Evolutionary conservation across 2,329 filamentous ascomycete genomes (phyloP), one percentile per base, ranked within the genome.

Genomic region (Cladosporium colombiae): DNA sequence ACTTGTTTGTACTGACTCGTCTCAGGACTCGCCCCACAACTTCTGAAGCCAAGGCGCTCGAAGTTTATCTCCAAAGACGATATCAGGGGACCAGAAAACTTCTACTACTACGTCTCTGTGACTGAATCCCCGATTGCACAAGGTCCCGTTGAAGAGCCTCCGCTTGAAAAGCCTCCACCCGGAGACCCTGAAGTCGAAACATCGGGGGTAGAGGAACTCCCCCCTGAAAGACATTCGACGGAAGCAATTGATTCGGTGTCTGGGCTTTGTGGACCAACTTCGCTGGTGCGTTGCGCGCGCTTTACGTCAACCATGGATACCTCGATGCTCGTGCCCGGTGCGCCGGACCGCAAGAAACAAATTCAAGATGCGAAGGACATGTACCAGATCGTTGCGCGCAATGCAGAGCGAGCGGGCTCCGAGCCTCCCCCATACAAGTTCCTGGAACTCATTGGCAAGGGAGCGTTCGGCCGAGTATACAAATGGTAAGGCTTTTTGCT

Each of bases 401-500:
- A 86, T 67, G 88, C 87, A 69, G 81, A 82, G 65, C 86, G 86
- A 65, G 79, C 81, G 35, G 86, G 86, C 46, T 86, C 87, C 66
- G 83, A 86, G 29, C 81, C 85, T 5, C 90, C 89, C 1, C 84
- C 83, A 16, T 92, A 91, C 70, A 83, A 84, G n/a, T 86, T 92
- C 40, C 82, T 85, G 14, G 89, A 92, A 76, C 81, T 92, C 64
- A 91, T 91, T 70, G 90, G 90, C 65, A 92, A 92, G 74, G 90
- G 90, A 52, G 88, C 86, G 67, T 92, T 89, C 74, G 90, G 90
- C 1, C 85, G 89, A 40, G 90, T 92, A 18, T 92, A 91, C 78
- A 91, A 90, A 76, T 88, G 80, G 77, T 79, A 67, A 66, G 68
- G 37, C 18, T 44, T 5, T n/a, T 18, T 3, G 0, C 31, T 46